Evolutionary conservation across 1,139 yeast species (phyloP).

Genomic region (Debaryomyces sp.): DNA sequence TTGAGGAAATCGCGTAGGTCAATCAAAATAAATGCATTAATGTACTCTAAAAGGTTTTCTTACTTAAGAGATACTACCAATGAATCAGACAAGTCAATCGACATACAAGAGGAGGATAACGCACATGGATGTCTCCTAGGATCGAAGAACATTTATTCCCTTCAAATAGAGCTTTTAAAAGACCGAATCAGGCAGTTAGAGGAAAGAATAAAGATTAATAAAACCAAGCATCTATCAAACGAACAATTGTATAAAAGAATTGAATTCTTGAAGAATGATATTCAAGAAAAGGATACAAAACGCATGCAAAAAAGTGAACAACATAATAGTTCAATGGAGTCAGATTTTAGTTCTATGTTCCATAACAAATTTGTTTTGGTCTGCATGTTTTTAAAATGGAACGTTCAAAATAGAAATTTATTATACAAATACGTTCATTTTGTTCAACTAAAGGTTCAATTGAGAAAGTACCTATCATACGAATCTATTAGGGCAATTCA

Average conservation of each 20-base stretch:
- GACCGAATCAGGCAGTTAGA: slow-evolving; percentile 33
- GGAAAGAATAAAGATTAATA: slow-evolving; percentile 20
- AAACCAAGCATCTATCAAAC: slow-evolving; percentile 13
- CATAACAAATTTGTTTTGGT: slow-evolving; percentile 45
- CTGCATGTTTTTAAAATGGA: slow-evolving; percentile 49
- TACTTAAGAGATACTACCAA: slow-evolving; percentile 40
- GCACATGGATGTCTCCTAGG: slow-evolving; percentile 36
- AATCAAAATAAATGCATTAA: slow-evolving; percentile 35
- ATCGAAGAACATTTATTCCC: slow-evolving; percentile 28
- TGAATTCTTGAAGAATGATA: slow-evolving; percentile 25
- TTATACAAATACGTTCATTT: slow-evolving; percentile 43
- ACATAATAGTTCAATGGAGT: not conserved
- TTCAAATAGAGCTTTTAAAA: slow-evolving; percentile 30
- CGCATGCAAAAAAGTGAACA: not conserved
- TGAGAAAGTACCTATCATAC: slow-evolving; percentile 37
- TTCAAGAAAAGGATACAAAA: slow-evolving; percentile 15
- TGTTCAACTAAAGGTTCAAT: slow-evolving; percentile 32
- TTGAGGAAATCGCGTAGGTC: slow-evolving; percentile 23
- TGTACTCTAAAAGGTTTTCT: slow-evolving; percentile 41
- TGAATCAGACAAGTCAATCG: slow-evolving; percentile 14
- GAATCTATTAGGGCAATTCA: slow-evolving; percentile 43
- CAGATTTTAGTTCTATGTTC: slow-evolving; percentile 18
- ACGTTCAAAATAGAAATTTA: slow-evolving; percentile 37
- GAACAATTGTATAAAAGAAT: slow-evolving; percentile 23
- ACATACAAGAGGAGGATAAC: slow-evolving; percentile 29